A percentile compares a stretch with the other conserved stretches of the same genome.
Conservation (phyloP, 768 basidiomycete species). For the Auricularia sp. region DNA sequence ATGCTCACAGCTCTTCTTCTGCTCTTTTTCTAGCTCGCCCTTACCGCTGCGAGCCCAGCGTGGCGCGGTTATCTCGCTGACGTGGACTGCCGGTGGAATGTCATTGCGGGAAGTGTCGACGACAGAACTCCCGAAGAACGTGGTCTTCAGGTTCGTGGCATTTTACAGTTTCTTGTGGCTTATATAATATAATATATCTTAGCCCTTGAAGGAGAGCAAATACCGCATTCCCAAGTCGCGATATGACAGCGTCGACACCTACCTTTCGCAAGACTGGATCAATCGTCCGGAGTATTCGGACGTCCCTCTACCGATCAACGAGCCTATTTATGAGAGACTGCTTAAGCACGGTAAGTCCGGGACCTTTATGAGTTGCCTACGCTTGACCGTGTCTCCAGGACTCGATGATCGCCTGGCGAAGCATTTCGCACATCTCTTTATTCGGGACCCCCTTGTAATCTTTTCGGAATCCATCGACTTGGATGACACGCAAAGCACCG, state of each 20-base stretch:
- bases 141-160: conserved; percentile 55
- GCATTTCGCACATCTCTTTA: conserved; percentile 92
- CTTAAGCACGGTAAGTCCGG: conserved; percentile 58
- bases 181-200: background rate
- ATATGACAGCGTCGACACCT: conserved; percentile 92
- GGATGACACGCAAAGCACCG: conserved; percentile 77
- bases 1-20: background rate
- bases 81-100: conserved; percentile 98
- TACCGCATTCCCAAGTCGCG: conserved; percentile 90
- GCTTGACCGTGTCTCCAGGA: conserved; percentile 33
- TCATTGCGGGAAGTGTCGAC: conserved; percentile 97
- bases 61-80: conserved; percentile 94
- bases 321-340: conserved; percentile 62
- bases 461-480: conserved; percentile 92
- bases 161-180: conserved; percentile 5
- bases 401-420: conserved; percentile 81
- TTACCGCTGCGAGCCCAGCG: conserved; percentile 89
- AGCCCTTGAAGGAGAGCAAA: conserved; percentile 71
- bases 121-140: conserved; percentile 94
- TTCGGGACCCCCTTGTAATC: conserved; percentile 91
- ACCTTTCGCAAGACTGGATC: conserved; percentile 76
- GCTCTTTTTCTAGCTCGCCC: conserved; percentile 53
- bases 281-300: conserved; percentile 96
- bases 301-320: conserved; percentile 68
- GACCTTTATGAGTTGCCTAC: background rate